Evolutionary conservation across 2,329 filamentous ascomycete genomes (phyloP), one percentile per base, ranked within the genome.

Genomic region (Beauveria sp.): DNA sequence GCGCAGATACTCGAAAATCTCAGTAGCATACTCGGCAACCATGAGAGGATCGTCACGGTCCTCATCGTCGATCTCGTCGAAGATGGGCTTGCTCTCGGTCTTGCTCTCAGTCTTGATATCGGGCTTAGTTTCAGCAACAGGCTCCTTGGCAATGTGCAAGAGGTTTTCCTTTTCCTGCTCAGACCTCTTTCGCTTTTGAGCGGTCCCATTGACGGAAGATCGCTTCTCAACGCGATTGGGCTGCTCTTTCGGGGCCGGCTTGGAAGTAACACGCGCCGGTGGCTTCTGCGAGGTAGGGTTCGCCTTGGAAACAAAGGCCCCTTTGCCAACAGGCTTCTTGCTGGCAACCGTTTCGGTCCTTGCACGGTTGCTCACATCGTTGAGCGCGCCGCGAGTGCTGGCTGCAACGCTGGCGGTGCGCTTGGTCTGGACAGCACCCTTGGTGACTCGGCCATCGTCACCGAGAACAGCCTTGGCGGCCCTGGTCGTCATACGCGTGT

Each of bases 1-100:
- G 70, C 86, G 88, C 66, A 98, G 84, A 75, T 99, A 98, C 67
- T 97, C 92, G 72, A 98, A 98, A 71, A 99, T 98, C 72, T 99
- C 95, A 63, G 88, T 88, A 55, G 96, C 93, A 70, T 99, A 99
- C 74, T 98, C 95, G 57, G 95, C 91, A 66, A 96, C 95, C 95
- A 99, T 98, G 69, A 97, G 82, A 28, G 96, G 96, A 71, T 99
- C 95, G 67, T 96, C 91, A 56, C 89, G 73, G 69, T 99, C 95
- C 74, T 98, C 95, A 55, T 80, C 81, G 71, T 98, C 95, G 34
- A 97, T 81, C 1, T 54, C 58, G 68, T 95, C 81, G 68, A 84
- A 80, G 20, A 74, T 71, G 40, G 63, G 63, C 58, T 74, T 70
- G 9, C 69, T 69, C 53, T 76, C 74, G 28, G 74, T 9, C 18